Evolutionary conservation across 148 eudicot species (phyloP), one percentile per base, ranked within the genome.

Genomic region (Silene latifolia): DNA sequence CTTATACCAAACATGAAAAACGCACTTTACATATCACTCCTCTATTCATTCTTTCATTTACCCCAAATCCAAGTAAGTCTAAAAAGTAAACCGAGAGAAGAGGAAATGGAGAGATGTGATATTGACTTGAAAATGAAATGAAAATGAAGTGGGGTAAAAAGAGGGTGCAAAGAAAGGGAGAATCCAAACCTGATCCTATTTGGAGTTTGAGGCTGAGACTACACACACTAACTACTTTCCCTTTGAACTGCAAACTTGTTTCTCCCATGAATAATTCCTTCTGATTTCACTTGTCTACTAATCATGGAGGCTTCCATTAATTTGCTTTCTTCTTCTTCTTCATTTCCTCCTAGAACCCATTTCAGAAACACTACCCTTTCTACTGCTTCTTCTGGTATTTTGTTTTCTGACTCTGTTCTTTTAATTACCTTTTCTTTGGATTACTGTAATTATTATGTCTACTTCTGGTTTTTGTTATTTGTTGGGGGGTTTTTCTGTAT

Each of bases 231-330:
- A 13, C 56, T 51, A 3, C 56, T 51, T 48, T 51, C 56, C 56
- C 8, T 14, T 39, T 2, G 13, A 48, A 48, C 56, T 11, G 5
- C 56, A 51, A 39, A 12, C 56, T 15, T 11, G 17, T 51, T 15
- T 12, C 17, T 11, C 56, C 3, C 56, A 51, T 51, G 44, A 39
- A 39, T 39, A 39, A 39, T 39, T 39, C 44, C 44, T 39, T 2
- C 8, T 39, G 44, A 39, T 39, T 39, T 39, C 44, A 39, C 44
- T 7, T 39, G 9, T 39, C 44, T 39, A 39, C 44, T 39, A 39
- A 39, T 39, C 44, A 88, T 91, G 97, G 97, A 91, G 74, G 83
- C 88, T 60, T 85, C 89, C 63, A 86, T 82, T 76, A 88, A 81
- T 86, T 76, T 89, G 72, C 80, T 91, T 61, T 85, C 90, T 82